Percentiles rank a stretch among this genome's conserved stretches.
Conservation (phyloP, 345 rosid species). For the Cardamine chenopodiifolia region DNA sequence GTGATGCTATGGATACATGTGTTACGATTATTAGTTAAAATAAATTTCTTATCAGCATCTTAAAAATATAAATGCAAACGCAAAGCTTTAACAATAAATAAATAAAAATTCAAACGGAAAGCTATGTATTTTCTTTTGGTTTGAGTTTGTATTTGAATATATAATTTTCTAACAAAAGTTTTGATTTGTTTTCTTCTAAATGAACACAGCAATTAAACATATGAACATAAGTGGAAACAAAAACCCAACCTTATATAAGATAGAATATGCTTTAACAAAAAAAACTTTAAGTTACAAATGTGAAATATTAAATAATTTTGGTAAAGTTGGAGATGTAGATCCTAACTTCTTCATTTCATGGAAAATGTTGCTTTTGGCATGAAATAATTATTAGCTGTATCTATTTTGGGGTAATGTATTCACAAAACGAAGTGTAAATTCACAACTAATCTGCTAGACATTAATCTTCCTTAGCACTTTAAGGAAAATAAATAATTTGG, state of each 20-base stretch:
- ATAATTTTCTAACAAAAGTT: not conserved
- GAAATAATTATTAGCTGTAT: not conserved
- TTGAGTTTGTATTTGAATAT: not conserved
- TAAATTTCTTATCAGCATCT: not conserved
- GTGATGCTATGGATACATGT: not conserved
- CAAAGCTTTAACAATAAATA: not conserved
- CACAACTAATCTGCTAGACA: constrained; percentile 16
- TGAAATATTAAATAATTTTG: not conserved
- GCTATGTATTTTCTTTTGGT: not conserved
- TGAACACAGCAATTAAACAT: not conserved
- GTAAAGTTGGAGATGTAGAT: constrained; percentile 1
- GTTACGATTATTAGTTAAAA: not conserved
- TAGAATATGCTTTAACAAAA: constrained; percentile 2
- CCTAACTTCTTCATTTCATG: not conserved
- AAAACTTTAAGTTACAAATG: not conserved
- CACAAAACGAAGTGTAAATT: not conserved
- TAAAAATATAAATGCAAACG: not conserved
- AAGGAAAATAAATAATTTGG: not conserved
- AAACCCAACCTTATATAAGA: not conserved
- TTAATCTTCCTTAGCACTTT: not conserved
- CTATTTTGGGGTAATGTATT: not conserved
- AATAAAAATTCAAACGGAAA: not conserved
- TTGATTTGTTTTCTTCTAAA: not conserved
- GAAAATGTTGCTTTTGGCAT: constrained; percentile 6
- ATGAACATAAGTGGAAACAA: not conserved